Percentiles rank a stretch among this genome's conserved stretches.
These are phyloP conservation scores for Cucumis melo DNA, from an alignment of 306 rosid genomes.

Conservation along the genomic window DNA sequence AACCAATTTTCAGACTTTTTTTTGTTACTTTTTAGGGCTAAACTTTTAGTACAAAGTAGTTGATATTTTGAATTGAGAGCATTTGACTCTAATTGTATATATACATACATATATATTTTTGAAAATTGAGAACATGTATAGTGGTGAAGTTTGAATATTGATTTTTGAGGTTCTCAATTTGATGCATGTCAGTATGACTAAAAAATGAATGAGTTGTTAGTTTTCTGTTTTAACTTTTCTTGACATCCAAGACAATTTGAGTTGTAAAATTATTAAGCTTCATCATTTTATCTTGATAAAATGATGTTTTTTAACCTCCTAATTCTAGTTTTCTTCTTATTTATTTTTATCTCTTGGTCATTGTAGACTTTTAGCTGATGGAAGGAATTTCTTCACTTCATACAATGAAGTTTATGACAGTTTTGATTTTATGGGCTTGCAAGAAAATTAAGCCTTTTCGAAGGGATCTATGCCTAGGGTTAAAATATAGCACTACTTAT, in stretches of 20 bases:
- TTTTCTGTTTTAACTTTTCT: neutral
- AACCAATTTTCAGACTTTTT: no score
- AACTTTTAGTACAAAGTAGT: no score
- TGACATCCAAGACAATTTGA: neutral
- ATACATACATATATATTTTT: no score
- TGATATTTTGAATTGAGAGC: no score
- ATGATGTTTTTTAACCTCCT: neutral
- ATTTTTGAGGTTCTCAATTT: constrained; percentile 48
- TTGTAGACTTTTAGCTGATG: constrained; percentile 55
- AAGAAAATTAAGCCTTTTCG: constrained; percentile 51
- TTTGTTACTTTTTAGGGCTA: no score
- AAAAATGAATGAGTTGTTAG: constrained; percentile 74
- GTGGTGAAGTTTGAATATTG: no score
- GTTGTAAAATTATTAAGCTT: neutral
- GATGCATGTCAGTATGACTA: constrained; percentile 72
- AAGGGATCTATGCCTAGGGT: constrained; percentile 97
- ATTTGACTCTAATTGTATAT: no score
- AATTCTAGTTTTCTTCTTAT: neutral
- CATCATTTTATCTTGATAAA: neutral
- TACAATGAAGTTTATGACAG: constrained; percentile 77
- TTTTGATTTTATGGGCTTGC: constrained; percentile 88
- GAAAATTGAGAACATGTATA: no score
- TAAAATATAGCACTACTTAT: constrained; percentile 4
- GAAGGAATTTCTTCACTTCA: constrained; percentile 68
- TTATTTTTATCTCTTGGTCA: neutral